Percentiles rank a stretch among this genome's conserved stretches.
Evolutionary conservation across 306 rosid genomes (phyloP).

Genomic region (Lupinus albus): DNA sequence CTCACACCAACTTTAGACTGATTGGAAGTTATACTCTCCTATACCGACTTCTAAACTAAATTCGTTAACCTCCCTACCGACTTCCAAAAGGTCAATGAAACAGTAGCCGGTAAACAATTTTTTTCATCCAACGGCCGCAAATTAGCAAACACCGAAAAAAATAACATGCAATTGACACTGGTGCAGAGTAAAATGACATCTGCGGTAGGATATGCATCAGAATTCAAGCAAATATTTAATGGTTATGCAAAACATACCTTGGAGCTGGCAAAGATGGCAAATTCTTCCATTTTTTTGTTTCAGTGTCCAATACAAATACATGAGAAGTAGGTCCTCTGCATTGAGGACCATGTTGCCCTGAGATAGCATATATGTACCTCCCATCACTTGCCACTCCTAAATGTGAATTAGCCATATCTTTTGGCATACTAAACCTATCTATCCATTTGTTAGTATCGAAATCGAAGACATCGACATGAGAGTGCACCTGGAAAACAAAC

Average conservation of each 20-base stretch:
- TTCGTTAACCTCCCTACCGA: no score
- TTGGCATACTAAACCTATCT: slow-evolving; percentile 67
- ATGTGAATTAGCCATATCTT: slow-evolving; percentile 90
- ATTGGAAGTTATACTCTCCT: no score
- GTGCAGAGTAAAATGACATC: slow-evolving; percentile 14
- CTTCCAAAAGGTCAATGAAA: no score
- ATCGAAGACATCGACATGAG: slow-evolving; percentile 77
- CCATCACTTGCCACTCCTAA: slow-evolving; percentile 86
- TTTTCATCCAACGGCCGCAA: no score
- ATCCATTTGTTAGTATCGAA: slow-evolving; percentile 67
- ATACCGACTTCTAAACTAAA: no score
- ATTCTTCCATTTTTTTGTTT: slow-evolving; percentile 65
- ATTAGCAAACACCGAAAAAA: no score
- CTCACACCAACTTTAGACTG: no score
- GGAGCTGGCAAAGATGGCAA: slow-evolving; percentile 78
- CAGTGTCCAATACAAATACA: slow-evolving; percentile 67
- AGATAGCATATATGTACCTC: slow-evolving; percentile 74
- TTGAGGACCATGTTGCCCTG: slow-evolving; percentile 87
- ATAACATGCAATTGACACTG: background rate
- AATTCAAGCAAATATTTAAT: slow-evolving; percentile 13
- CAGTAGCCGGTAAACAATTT: no score
- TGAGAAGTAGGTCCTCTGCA: slow-evolving; percentile 74
- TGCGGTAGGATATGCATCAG: background rate
- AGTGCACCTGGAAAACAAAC: slow-evolving; percentile 66
- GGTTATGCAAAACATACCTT: slow-evolving; percentile 53